Base-by-base conservation (phyloP, 2,329 filamentous ascomycete species). In the Colletotrichum endophyticum region DNA sequence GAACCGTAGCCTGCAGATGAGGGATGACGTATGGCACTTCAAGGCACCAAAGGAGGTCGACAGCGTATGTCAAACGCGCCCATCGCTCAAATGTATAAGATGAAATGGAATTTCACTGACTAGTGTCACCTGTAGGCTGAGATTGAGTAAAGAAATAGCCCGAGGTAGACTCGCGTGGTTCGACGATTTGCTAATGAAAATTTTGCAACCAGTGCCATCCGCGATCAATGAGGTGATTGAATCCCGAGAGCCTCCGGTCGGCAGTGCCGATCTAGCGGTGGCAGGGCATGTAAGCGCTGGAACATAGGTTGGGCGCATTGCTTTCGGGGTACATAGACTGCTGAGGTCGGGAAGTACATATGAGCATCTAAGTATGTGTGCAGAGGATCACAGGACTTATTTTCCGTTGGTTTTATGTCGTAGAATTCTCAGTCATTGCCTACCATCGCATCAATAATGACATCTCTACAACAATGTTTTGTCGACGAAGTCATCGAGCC, bases 21-120 rank as follows among this genome's bases (percentile, higher is more conserved):
- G 76, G 73, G 79, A 83, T 25, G 81, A 83, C 76, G 80, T 81
- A 56, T 83, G 81, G 81, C 78, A 72, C 34, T 83, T 83, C 61
- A 80, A 76, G 30, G 80, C 79, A 8, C 81, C 82, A 4, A 74
- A 59, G 44, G 61, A 59, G 32, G 62, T 66, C n/a, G 32, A 25
- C 13, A 66, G 62, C 25, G 62, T 66, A 27, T 4, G 62, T 66
- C 13, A 22, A 66, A 19, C 13, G 0, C 3, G n/a, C 32, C 36
- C 12, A 36, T 59, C 1, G 12, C 6, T n/a, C 32, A 19, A 44
- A 36, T 6, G 13, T 39, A 36, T 39, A 66, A 39, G 15, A 22
- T 22, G 16, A 25, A 59, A 30, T 36, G 59, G 56, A 59, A 59
- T 59, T 32, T 63, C 30, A 34, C 61, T 63, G 61, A 63, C 32